Evolutionary conservation across 768 basidiomycete species (phyloP).

Genomic region (Amylocystis lapponica): DNA sequence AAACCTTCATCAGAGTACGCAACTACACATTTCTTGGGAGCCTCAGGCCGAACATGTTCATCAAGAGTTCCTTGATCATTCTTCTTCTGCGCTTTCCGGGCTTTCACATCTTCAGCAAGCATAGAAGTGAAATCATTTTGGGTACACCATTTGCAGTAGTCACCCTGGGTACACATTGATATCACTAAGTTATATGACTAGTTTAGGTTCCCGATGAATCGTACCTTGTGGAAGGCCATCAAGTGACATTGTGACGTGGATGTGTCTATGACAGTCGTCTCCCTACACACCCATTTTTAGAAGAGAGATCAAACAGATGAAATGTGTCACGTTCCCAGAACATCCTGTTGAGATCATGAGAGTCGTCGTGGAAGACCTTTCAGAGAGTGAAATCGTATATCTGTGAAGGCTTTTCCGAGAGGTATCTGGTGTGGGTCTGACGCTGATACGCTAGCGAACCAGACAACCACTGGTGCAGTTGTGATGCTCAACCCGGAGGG

Average conservation of each 20-base stretch:
- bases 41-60: constrained; percentile 18
- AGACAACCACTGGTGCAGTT: too few species aligned
- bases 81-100: constrained; percentile 11
- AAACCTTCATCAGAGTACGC: constrained; percentile 27
- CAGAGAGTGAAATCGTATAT: too few species aligned
- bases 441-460: too few species aligned
- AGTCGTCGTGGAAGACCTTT: too few species aligned
- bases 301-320: too few species aligned
- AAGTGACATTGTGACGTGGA: neutral
- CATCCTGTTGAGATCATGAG: too few species aligned
- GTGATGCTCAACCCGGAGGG: too few species aligned
- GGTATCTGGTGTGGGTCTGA: too few species aligned
- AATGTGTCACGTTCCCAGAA: too few species aligned
- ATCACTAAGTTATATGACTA: neutral
- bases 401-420: too few species aligned
- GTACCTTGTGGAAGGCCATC: neutral
- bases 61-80: constrained; percentile 22
- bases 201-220: neutral
- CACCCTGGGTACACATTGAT: neutral
- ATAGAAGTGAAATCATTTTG: constrained; percentile 24
- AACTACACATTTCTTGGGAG: constrained; percentile 15
- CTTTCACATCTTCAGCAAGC: constrained; percentile 20
- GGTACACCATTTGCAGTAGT: constrained; percentile 26
- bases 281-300: too few species aligned
- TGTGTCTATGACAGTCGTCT: neutral